Conservation (phyloP, 768 basidiomycete species). For the Pilatotrama ljubarskyi region DNA sequence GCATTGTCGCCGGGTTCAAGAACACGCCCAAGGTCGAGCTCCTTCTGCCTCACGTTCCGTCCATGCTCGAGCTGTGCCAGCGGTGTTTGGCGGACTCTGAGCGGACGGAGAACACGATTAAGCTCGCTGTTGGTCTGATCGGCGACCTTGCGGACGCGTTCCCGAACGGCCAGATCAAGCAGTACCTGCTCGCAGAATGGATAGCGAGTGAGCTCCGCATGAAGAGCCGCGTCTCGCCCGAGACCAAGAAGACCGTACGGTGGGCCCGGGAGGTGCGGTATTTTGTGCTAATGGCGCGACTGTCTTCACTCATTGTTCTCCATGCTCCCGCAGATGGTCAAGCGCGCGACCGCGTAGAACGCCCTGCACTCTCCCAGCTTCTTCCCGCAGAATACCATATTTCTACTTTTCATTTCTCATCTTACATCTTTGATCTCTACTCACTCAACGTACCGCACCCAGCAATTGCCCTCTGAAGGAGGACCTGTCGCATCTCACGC, state of each 20-base stretch:
- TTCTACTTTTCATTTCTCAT: conserved; percentile 6
- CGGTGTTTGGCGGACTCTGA: conserved; percentile 81
- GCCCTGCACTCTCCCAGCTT: neutral
- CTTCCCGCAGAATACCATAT: conserved; percentile 4
- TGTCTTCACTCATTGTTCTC: neutral
- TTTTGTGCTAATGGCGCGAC: neutral
- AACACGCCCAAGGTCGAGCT: conserved; percentile 74
- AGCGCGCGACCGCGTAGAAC: conserved; percentile 68
- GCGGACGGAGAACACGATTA: conserved; percentile 72
- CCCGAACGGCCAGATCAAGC: conserved; percentile 79
- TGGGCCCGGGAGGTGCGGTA: conserved; percentile 87
- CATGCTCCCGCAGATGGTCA: conserved; percentile 60
- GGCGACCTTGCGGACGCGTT: conserved; percentile 93
- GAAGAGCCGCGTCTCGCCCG: conserved; percentile 69
- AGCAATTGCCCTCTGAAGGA: conserved; percentile 29
- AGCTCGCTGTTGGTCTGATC: conserved; percentile 79
- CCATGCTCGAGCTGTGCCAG: conserved; percentile 80
- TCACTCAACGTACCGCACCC: conserved; percentile 24
- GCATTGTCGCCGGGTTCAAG: conserved; percentile 90
- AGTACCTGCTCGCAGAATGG: conserved; percentile 78
- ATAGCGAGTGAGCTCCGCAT: conserved; percentile 69
- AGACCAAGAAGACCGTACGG: conserved; percentile 86
- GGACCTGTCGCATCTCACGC: conserved; percentile 21
- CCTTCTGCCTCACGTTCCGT: conserved; percentile 67
- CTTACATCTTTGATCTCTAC: conserved; percentile 20